These are phyloP conservation scores for Rubus parviflorus DNA, from an alignment of 306 rosid species.

Conservation along the genomic window DNA sequence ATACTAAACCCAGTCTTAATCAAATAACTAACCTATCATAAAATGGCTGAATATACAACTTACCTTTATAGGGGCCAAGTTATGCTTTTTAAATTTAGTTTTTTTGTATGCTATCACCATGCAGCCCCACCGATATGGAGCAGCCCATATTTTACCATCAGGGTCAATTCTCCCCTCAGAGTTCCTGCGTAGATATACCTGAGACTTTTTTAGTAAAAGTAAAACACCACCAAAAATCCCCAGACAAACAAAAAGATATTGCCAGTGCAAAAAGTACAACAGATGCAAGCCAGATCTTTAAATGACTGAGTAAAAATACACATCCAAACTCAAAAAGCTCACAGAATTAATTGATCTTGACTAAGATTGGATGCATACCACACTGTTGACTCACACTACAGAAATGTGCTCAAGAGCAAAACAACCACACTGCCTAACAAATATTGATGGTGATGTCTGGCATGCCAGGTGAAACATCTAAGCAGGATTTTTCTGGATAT, in stretches of 20 bases:
- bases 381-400: neutral
- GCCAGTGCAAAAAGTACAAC: neutral
- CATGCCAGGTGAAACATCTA: neutral
- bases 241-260: neutral
- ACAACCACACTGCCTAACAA: neutral
- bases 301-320: neutral
- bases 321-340: neutral
- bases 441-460: neutral
- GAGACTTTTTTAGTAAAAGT: constrained; percentile 47
- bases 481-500: neutral
- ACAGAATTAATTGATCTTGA: neutral
- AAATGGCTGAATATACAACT: neutral
- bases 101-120: constrained; percentile 93
- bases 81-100: constrained; percentile 62
- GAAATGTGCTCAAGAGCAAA: neutral
- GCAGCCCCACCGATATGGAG: constrained; percentile 95
- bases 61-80: constrained; percentile 79
- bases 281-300: neutral
- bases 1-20: neutral
- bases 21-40: neutral
- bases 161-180: constrained; percentile 68
- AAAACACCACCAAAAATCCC: neutral
- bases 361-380: neutral
- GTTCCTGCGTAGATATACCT: constrained; percentile 87
- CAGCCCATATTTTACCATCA: constrained; percentile 80